Conservation (phyloP, 768 basidiomycete genomes). For the Hemileccinum rubropunctum region DNA sequence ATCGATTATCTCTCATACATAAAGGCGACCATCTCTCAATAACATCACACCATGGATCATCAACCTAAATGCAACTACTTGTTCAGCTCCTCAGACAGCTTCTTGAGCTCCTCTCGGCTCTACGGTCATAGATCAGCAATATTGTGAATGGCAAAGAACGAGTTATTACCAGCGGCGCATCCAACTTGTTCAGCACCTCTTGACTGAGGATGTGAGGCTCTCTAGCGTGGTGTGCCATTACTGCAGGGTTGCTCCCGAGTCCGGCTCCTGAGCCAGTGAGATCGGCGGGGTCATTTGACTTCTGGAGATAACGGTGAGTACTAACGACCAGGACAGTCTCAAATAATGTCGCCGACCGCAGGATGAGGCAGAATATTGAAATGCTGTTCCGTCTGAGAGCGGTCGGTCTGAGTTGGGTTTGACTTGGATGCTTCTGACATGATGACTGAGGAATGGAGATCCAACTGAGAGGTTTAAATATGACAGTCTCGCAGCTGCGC, state of each 20-base stretch:
- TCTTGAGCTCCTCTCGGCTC: slow-evolving; percentile 52
- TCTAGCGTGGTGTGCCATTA: slow-evolving; percentile 46
- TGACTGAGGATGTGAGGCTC: slow-evolving; percentile 50
- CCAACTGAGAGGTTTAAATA: no score
- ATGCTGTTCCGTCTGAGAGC: slow-evolving; percentile 32
- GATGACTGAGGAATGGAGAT: background rate
- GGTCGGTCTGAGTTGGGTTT: slow-evolving; percentile 1
- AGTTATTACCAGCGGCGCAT: slow-evolving; percentile 44
- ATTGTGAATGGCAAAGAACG: background rate
- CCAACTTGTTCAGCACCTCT: slow-evolving; percentile 43
- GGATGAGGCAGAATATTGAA: slow-evolving; percentile 62
- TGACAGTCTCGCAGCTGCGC: no score
- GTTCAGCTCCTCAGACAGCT: slow-evolving; percentile 47
- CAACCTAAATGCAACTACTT: slow-evolving; percentile 12
- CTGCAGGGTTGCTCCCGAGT: slow-evolving; percentile 38
- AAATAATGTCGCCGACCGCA: slow-evolving; percentile 40
- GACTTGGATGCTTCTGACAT: slow-evolving; percentile 14
- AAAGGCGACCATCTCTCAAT: no score
- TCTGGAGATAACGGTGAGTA: slow-evolving; percentile 33
- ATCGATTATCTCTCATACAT: no score
- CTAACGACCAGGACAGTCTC: background rate
- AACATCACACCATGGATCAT: no score
- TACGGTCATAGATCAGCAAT: slow-evolving; percentile 16
- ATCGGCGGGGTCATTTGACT: slow-evolving; percentile 53
- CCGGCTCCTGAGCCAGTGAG: slow-evolving; percentile 32